Percentiles rank a stretch among this genome's conserved stretches.
Evolutionary conservation across 75 land plant species (phyloP).

Genomic region (Adiantum capillusveneris): DNA sequence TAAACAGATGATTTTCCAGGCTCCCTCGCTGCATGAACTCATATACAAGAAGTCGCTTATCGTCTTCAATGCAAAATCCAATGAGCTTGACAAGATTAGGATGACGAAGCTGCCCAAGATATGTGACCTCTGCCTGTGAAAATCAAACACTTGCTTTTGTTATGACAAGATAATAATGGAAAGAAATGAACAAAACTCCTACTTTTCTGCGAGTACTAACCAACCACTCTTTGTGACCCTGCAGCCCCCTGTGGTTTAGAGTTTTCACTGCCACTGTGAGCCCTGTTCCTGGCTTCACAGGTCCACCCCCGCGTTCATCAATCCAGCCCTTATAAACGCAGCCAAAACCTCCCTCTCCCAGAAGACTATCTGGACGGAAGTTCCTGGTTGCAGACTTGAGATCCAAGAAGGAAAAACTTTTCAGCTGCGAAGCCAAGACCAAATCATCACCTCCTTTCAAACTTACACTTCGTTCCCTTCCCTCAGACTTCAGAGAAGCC

Average conservation of each 20-base stretch:
- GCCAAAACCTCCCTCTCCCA: slow-evolving; percentile 82
- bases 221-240: slow-evolving; percentile 88
- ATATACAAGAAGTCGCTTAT: slow-evolving; percentile 52
- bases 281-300: slow-evolving; percentile 65
- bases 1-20: slow-evolving; percentile 53
- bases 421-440: slow-evolving; percentile 30
- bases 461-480: too few species aligned
- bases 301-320: slow-evolving; percentile 57
- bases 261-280: slow-evolving; percentile 72
- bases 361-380: slow-evolving; percentile 62
- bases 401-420: slow-evolving; percentile 48
- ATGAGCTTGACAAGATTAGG: slow-evolving; percentile 68
- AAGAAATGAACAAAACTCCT: neutral
- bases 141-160: neutral
- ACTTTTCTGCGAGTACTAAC: slow-evolving; percentile 20
- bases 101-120: slow-evolving; percentile 71
- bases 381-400: slow-evolving; percentile 44
- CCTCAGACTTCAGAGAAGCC: too few species aligned
- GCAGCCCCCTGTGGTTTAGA: slow-evolving; percentile 75
- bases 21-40: slow-evolving; percentile 60
- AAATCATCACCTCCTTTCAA: too few species aligned
- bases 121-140: slow-evolving; percentile 63
- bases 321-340: slow-evolving; percentile 83
- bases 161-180: neutral
- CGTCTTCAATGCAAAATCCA: slow-evolving; percentile 71